Evolutionary conservation across 2,329 filamentous ascomycete species (phyloP).

Genomic region (Ophiostoma tasmaniense): DNA sequence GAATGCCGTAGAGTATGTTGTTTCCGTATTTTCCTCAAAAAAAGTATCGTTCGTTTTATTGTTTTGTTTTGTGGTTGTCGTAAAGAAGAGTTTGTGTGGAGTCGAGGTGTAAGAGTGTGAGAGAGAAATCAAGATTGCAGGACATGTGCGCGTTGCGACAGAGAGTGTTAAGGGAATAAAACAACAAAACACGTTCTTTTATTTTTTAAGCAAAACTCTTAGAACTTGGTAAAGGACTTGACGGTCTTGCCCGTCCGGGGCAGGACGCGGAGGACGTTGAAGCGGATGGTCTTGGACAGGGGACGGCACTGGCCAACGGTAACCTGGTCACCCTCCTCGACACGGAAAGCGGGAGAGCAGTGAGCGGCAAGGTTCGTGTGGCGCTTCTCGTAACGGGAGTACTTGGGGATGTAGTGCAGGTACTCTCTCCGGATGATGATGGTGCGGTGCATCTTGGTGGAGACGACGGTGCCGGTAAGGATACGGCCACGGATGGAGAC

Average conservation of each 20-base stretch:
- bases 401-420: conserved; percentile 99
- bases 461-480: conserved; percentile 96
- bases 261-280: conserved; percentile 98
- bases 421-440: conserved; percentile 99
- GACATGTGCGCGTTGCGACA: background rate
- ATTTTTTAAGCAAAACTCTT: conserved; percentile 34
- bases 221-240: conserved; percentile 99
- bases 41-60: conserved; percentile 3
- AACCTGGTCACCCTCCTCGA: conserved; percentile 98
- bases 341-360: conserved; percentile 99
- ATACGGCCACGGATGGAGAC: conserved; percentile 99
- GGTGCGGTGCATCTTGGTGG: conserved; percentile 99
- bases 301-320: conserved; percentile 99
- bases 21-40: background rate
- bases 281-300: conserved; percentile 99
- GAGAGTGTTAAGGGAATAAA: conserved; percentile 5
- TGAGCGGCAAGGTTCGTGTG: conserved; percentile 99
- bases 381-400: conserved; percentile 99
- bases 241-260: conserved; percentile 94
- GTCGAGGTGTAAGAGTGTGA: background rate
- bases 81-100: background rate
- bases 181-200: conserved; percentile 12
- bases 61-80: conserved; percentile 9
- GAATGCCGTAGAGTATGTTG: background rate
- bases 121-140: conserved; percentile 1